Conservation (phyloP, 1,284 basidiomycete species). For the Clitocybe nebularis region DNA sequence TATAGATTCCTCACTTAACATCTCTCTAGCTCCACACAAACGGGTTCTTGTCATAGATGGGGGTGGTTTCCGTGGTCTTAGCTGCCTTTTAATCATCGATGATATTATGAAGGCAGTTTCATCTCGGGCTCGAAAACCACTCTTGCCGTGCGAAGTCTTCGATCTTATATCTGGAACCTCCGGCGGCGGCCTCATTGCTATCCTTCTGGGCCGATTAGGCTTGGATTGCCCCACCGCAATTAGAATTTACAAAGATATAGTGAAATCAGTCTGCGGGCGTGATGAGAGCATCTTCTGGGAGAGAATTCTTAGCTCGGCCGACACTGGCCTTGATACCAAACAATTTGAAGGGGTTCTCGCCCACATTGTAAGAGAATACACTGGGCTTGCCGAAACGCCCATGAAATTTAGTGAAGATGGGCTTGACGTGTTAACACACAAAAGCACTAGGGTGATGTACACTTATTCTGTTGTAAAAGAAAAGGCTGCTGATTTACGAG, state of each 20-base stretch:
- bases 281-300: conserved; percentile 2
- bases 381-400: neutral
- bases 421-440: neutral
- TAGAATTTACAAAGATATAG: conserved; percentile 1
- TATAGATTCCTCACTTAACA: neutral
- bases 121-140: neutral
- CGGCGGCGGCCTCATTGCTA: conserved; percentile 3
- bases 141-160: conserved; percentile 2
- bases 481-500: neutral
- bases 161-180: conserved; percentile 4
- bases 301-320: neutral
- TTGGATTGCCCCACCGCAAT: conserved; percentile 3
- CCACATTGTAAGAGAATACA: neutral
- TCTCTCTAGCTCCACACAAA: neutral
- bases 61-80: neutral
- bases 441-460: neutral
- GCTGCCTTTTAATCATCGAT: neutral
- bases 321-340: neutral
- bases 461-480: neutral
- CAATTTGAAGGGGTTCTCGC: neutral
- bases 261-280: neutral
- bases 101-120: neutral
- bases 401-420: neutral
- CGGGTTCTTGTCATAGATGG: neutral
- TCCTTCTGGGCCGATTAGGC: conserved; percentile 4